A percentile compares a stretch with the other conserved stretches of the same genome.
Conservation (phyloP, 2,329 filamentous ascomycete genomes). For the Ophiostoma novo-ulmi region DNA sequence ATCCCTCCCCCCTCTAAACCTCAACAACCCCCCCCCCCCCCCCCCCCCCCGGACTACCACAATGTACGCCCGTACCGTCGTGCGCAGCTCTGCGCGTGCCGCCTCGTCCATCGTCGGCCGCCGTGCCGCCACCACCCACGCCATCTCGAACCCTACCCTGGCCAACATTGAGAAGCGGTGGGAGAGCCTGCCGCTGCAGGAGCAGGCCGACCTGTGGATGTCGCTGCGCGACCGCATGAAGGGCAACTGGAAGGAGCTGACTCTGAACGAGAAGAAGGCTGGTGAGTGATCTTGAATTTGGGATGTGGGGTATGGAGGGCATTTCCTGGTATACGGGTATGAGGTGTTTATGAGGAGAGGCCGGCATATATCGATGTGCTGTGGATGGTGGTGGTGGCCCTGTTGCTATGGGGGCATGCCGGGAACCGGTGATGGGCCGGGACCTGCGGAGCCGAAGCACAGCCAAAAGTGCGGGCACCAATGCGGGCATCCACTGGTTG, state of each 20-base stretch:
- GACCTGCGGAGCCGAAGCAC: neutral
- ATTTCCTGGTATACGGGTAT: neutral
- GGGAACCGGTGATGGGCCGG: neutral
- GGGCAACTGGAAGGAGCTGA: constrained; percentile 92
- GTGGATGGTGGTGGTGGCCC: neutral
- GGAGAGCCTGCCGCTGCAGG: constrained; percentile 95
- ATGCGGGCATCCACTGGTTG: neutral
- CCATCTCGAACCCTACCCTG: constrained; percentile 95
- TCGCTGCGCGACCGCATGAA: constrained; percentile 97
- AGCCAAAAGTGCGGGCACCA: no score
- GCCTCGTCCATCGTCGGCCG: constrained; percentile 41
- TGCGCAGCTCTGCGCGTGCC: constrained; percentile 32
- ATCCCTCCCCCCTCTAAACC: neutral
- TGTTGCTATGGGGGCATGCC: neutral
- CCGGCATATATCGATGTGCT: neutral
- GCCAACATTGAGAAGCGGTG: constrained; percentile 99
- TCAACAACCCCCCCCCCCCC: neutral
- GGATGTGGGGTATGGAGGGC: neutral
- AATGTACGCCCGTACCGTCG: constrained; percentile 51
- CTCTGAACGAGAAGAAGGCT: constrained; percentile 96
- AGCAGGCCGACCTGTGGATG: constrained; percentile 99
- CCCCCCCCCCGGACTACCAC: constrained; percentile 27
- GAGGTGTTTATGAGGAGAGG: constrained; percentile 4
- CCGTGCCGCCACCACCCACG: constrained; percentile 66
- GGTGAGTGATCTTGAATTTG: constrained; percentile 59